Evolutionary conservation across 169 alveolate species (phyloP).

Genomic region (Plasmodium billcollinsi): DNA sequence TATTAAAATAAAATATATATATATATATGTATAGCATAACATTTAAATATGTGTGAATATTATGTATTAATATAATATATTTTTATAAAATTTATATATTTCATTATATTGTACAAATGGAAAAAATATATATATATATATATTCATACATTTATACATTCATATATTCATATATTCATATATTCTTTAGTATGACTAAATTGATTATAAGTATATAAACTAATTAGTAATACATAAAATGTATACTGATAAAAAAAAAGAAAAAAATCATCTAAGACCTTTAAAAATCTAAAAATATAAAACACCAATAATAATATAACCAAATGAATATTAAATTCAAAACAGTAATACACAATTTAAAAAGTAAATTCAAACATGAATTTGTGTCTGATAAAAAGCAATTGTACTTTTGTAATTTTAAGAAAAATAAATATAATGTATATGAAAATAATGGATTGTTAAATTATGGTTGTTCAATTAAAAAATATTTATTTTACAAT

Average conservation of each 20-base stretch:
- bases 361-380: constrained; percentile 17
- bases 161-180: no score
- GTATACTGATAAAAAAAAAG: background rate
- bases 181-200: no score
- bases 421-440: background rate
- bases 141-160: background rate
- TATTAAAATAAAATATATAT: no score
- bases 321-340: constrained; percentile 24
- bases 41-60: no score
- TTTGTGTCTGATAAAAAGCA: constrained; percentile 20
- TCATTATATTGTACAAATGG: no score
- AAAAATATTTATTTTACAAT: background rate
- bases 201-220: background rate
- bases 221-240: background rate
- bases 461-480: background rate
- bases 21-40: no score
- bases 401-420: background rate
- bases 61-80: no score
- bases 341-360: constrained; percentile 12
- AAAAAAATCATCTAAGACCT: background rate
- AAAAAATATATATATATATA: background rate
- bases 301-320: background rate
- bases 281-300: background rate
- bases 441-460: background rate
- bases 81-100: no score